phyloP scores from a whole-genome alignment of 495 filamentous ascomycete genomes.

The Hypoxylon rickii region DNA sequence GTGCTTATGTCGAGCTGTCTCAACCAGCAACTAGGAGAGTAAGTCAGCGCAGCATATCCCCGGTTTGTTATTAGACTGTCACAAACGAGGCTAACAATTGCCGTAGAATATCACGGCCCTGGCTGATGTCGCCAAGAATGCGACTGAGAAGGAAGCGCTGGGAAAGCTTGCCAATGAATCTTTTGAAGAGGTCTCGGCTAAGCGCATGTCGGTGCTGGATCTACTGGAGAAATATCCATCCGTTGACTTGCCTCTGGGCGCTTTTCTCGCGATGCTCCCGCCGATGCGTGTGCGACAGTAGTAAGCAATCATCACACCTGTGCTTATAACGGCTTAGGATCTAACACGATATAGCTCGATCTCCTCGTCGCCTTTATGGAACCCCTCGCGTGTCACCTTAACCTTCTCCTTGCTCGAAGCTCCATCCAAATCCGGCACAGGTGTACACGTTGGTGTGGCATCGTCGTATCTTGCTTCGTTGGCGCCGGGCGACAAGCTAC shows the following conservation, averaged over 20 bases:
- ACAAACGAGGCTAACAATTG: constrained; percentile 7
- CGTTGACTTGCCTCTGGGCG: constrained; percentile 60
- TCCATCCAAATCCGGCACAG: constrained; percentile 56
- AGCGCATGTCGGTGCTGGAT: constrained; percentile 67
- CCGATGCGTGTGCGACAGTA: constrained; percentile 79
- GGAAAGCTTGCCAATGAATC: constrained; percentile 51
- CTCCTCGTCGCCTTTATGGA: constrained; percentile 69
- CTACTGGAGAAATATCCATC: constrained; percentile 63
- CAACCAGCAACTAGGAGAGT: constrained; percentile 66
- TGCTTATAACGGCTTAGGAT: background rate
- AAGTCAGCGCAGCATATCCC: no score
- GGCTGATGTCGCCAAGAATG: constrained; percentile 46
- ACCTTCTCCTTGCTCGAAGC: constrained; percentile 69
- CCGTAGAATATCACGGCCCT: constrained; percentile 52
- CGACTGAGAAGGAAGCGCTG: constrained; percentile 47
- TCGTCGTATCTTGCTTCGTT: constrained; percentile 66
- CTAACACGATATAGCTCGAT: constrained; percentile 58
- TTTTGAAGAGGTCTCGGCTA: constrained; percentile 59
- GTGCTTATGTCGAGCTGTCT: constrained; percentile 72
- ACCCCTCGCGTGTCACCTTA: constrained; percentile 63
- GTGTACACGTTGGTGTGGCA: constrained; percentile 59
- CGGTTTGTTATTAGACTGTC: background rate
- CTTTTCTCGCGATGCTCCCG: constrained; percentile 70
- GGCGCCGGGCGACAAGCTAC: constrained; percentile 61
- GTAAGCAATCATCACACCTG: constrained; percentile 25